phyloP scores from a whole-genome alignment of 1,284 basidiomycete species.

The Moesziomyces antarcticus region DNA sequence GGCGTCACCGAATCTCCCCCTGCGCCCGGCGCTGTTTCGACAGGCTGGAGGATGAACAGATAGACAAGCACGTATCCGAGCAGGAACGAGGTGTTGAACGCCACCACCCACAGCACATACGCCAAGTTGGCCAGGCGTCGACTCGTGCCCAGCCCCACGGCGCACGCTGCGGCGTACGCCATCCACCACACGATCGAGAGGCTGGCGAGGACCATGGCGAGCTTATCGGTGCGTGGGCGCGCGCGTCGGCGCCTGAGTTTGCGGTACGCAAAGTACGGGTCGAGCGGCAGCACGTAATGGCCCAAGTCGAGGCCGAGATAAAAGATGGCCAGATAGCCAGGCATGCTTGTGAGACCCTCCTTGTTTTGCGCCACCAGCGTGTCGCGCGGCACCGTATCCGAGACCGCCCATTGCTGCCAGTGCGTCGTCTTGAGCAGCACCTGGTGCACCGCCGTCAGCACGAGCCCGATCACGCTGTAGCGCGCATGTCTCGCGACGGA shows the following conservation, averaged over 20 bases:
- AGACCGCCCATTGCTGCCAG: conserved; percentile 52
- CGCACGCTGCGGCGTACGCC: conserved; percentile 69
- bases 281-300: conserved; percentile 80
- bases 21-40: conserved; percentile 44
- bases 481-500: conserved; percentile 73
- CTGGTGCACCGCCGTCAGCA: conserved; percentile 68
- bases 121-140: conserved; percentile 74
- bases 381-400: conserved; percentile 69
- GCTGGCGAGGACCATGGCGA: conserved; percentile 70
- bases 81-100: conserved; percentile 88
- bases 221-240: conserved; percentile 36
- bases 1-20: conserved; percentile 68
- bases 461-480: conserved; percentile 76
- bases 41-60: conserved; percentile 74
- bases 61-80: conserved; percentile 84
- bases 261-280: conserved; percentile 71
- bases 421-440: conserved; percentile 18
- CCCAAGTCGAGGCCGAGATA: conserved; percentile 85
- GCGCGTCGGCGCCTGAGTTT: conserved; percentile 9
- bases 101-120: conserved; percentile 89
- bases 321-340: conserved; percentile 90
- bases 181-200: conserved; percentile 84
- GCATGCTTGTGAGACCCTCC: conserved; percentile 85
- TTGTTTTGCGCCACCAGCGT: conserved; percentile 85
- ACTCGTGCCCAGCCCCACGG: conserved; percentile 28